Conservation (phyloP, 768 basidiomycete species). For the Polyporus arcularius region DNA sequence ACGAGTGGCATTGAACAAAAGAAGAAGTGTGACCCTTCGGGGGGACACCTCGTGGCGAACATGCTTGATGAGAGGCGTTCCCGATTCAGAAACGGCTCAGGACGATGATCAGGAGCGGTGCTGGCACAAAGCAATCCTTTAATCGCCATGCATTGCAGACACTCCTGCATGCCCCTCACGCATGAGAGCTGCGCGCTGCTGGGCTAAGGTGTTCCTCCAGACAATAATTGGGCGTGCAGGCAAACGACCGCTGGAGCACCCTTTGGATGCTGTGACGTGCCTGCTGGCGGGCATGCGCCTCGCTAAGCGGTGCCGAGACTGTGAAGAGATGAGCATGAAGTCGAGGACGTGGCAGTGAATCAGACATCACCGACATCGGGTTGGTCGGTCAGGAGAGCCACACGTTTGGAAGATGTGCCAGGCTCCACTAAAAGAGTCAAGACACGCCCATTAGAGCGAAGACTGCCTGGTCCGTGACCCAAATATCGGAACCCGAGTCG, state of each 20-base stretch:
- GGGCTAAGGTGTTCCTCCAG: background rate
- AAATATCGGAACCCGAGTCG: background rate
- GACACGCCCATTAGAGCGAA: background rate
- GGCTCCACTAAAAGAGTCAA: too few relatives aligned
- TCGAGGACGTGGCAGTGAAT: background rate
- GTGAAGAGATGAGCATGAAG: conserved; percentile 10
- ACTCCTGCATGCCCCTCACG: background rate
- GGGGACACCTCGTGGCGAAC: conserved; percentile 18
- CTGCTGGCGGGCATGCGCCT: conserved; percentile 19
- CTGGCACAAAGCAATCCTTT: conserved; percentile 4
- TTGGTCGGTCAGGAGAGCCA: background rate
- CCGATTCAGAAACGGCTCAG: background rate
- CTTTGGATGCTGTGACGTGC: conserved; percentile 10
- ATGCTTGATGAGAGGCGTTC: conserved; percentile 16
- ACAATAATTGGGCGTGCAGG: background rate
- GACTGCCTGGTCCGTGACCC: background rate
- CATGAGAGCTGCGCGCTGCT: background rate
- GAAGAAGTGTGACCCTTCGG: conserved; percentile 17
- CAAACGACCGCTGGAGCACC: background rate
- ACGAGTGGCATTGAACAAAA: conserved; percentile 16
- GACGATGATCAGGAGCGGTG: conserved; percentile 15
- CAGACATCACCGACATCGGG: background rate
- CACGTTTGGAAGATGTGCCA: too few relatives aligned
- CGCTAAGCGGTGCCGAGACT: conserved; percentile 18
- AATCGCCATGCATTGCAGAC: background rate